phyloP scores from a whole-genome alignment of 768 basidiomycete species.

The Lactarius psammicola region DNA sequence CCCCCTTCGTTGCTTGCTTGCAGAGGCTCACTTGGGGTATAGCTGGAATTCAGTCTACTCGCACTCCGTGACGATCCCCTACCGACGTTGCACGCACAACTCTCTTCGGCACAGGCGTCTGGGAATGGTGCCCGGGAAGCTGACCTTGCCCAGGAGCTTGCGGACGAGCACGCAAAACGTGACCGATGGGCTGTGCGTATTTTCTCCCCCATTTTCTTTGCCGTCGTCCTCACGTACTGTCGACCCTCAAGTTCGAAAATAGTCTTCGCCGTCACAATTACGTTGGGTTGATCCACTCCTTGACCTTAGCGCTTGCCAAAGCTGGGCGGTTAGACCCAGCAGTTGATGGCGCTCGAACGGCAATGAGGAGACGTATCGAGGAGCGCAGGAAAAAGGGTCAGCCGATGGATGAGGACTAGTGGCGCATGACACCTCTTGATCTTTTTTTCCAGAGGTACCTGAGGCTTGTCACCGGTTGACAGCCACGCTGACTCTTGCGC shows the following conservation, averaged over 20 bases:
- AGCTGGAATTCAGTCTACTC: conserved; percentile 93
- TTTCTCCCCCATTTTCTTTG: neutral
- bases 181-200: conserved; percentile 77
- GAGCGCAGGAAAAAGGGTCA: conserved; percentile 43
- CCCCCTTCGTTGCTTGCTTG: too few species aligned
- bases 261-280: conserved; percentile 85
- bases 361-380: conserved; percentile 45
- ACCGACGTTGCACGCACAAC: conserved; percentile 59
- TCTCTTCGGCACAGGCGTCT: conserved; percentile 48
- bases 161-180: conserved; percentile 70
- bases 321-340: conserved; percentile 58
- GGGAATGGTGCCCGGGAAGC: conserved; percentile 39
- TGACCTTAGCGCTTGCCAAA: conserved; percentile 73
- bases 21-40: neutral
- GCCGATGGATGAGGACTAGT: conserved; percentile 45
- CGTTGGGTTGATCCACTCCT: conserved; percentile 72
- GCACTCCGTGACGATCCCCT: conserved; percentile 83
- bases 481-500: conserved; percentile 4
- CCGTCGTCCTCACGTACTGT: conserved; percentile 11
- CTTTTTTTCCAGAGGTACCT: conserved; percentile 6
- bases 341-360: conserved; percentile 44
- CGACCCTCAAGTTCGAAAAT: conserved; percentile 70
- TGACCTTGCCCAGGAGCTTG: conserved; percentile 55
- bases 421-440: neutral
- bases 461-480: conserved; percentile 3